Percentiles rank a stretch among this genome's conserved stretches.
These are phyloP conservation scores for Phytophthora crassamura DNA, from an alignment of 352 stramenopile genomes.

Conservation along the genomic window DNA sequence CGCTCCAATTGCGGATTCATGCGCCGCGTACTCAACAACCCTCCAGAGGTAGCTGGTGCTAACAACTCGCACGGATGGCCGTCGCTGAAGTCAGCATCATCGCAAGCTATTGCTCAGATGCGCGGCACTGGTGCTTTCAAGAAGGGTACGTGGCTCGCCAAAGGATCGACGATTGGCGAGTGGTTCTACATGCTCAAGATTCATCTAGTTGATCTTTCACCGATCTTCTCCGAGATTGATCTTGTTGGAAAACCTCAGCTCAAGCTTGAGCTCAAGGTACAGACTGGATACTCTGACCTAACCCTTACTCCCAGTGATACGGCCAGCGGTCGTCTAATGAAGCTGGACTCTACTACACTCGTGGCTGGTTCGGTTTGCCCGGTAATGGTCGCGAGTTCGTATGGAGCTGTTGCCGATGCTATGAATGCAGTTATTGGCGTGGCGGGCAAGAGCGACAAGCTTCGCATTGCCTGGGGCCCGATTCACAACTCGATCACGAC, in stretches of 20 bases:
- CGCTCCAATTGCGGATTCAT: no score
- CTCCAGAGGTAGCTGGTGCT: not conserved
- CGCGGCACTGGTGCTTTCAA: not conserved
- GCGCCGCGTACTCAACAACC: not conserved
- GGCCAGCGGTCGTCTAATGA: no score
- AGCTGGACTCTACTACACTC: no score
- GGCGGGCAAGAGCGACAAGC: no score
- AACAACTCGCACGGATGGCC: not conserved
- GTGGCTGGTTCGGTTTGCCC: not conserved
- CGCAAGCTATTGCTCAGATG: constrained; percentile 1
- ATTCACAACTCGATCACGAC: constrained; percentile 1
- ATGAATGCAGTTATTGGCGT: not conserved
- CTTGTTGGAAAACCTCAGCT: not conserved
- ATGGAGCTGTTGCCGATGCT: not conserved
- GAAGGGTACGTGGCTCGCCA: not conserved
- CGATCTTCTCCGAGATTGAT: not conserved
- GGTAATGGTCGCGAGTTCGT: not conserved
- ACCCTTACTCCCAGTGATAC: not conserved
- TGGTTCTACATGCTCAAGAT: constrained; percentile 1
- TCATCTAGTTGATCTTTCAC: no score
- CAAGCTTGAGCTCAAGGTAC: not conserved
- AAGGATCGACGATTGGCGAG: not conserved
- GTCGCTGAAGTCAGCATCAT: not conserved
- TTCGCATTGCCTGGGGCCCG: not conserved
- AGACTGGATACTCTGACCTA: not conserved